A percentile compares a stretch with the other conserved stretches of the same genome.
phyloP scores from a whole-genome alignment of 2,329 filamentous ascomycete genomes.

The Venturia oleaginea region DNA sequence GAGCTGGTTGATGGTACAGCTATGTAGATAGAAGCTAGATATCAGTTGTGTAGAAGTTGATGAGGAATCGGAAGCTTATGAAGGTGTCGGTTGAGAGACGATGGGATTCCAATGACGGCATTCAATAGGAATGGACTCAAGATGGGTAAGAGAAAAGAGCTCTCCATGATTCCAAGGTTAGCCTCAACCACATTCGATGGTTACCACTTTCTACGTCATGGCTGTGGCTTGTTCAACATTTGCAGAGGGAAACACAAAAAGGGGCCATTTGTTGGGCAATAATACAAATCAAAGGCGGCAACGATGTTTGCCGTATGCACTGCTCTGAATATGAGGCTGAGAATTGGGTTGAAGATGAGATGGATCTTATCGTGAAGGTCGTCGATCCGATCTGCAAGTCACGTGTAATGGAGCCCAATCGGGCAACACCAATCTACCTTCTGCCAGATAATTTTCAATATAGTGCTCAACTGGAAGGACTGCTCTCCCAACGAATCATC shows the following conservation, averaged over 20 bases:
- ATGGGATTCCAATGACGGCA: neutral
- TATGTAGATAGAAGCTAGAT: too few species aligned
- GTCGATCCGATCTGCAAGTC: neutral
- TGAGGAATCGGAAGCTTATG: neutral
- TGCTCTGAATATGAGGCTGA: neutral
- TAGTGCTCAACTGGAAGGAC: too few species aligned
- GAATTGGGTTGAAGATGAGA: neutral
- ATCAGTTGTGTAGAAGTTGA: neutral
- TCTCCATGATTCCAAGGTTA: neutral
- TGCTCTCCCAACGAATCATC: neutral
- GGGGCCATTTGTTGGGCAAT: neutral
- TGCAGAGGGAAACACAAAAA: neutral
- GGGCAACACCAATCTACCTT: too few species aligned
- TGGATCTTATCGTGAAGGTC: neutral
- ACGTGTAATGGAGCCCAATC: neutral
- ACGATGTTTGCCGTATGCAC: neutral
- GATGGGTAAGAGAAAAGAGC: neutral
- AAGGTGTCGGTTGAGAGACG: neutral
- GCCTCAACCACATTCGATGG: neutral
- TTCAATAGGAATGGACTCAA: neutral
- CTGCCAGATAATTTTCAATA: too few species aligned
- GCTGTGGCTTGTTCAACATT: neutral
- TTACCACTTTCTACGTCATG: slow-evolving; percentile 5
- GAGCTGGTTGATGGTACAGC: too few species aligned
- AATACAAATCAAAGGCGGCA: neutral